These are phyloP conservation scores for Selaginella moellendorffii DNA, from an alignment of 75 land plant species.

Conservation along the genomic window DNA sequence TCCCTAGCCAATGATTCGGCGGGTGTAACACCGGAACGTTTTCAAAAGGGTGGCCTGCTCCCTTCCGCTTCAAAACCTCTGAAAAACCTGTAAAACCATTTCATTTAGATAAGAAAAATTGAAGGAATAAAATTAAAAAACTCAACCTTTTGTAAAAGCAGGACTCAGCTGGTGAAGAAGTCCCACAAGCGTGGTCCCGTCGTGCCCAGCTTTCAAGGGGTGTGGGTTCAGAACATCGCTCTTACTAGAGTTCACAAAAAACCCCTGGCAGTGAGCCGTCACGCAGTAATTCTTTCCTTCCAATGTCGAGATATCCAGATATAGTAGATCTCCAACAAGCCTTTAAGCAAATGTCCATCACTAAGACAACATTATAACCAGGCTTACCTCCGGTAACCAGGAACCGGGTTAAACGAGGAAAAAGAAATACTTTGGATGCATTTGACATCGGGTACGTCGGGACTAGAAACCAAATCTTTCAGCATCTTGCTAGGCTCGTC, in stretches of 20 bases:
- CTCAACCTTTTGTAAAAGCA: constrained; percentile 84
- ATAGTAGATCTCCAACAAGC: constrained; percentile 82
- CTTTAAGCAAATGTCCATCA: too few relatives aligned
- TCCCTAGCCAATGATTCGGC: constrained; percentile 3
- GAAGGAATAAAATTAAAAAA: too few relatives aligned
- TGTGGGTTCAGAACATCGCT: constrained; percentile 54
- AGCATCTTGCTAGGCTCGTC: constrained; percentile 67
- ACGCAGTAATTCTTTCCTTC: constrained; percentile 67
- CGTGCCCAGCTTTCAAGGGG: constrained; percentile 36
- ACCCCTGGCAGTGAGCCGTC: constrained; percentile 67
- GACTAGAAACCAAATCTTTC: constrained; percentile 33
- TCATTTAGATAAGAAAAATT: too few relatives aligned
- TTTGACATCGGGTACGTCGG: constrained; percentile 41
- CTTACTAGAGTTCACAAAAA: constrained; percentile 69
- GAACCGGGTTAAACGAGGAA: constrained; percentile 96
- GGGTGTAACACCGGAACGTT: neutral
- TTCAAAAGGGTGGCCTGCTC: constrained; percentile 3
- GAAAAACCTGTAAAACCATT: neutral
- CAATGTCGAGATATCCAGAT: constrained; percentile 67
- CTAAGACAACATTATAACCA: too few relatives aligned
- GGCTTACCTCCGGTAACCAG: constrained; percentile 87
- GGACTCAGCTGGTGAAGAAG: constrained; percentile 71
- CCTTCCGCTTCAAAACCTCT: constrained; percentile 3
- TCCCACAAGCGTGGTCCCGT: constrained; percentile 67
- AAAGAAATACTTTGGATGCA: constrained; percentile 82